Percentiles rank a stretch among this genome's conserved stretches.
Conservation (phyloP, 2,329 filamentous ascomycete species). For the Fusarium papillatum region DNA sequence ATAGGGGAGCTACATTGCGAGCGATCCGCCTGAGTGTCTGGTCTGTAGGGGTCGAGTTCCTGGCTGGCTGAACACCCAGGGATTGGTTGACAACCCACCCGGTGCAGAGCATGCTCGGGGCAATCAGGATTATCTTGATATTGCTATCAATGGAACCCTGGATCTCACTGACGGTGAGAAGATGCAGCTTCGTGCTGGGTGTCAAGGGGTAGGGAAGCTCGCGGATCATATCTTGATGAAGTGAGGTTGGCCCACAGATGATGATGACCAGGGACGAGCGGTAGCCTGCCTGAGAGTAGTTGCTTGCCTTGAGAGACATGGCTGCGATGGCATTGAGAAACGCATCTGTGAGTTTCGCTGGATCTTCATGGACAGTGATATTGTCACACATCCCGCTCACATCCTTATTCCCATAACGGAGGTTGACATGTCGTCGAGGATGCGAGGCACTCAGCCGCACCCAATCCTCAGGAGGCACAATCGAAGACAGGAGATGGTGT, state of each 20-base stretch:
- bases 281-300: not conserved
- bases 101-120: slow-evolving; percentile 8
- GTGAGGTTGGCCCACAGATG: slow-evolving; percentile 10
- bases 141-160: not conserved
- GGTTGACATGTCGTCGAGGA: not conserved
- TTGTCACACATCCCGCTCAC: not conserved
- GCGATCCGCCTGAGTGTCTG: not conserved
- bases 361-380: not conserved
- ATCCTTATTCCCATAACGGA: slow-evolving; percentile 1
- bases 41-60: not conserved
- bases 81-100: slow-evolving; percentile 6
- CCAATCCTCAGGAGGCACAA: not conserved
- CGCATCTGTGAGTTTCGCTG: not conserved
- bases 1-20: not conserved
- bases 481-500: not conserved
- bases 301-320: not conserved
- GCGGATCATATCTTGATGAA: slow-evolving; percentile 7
- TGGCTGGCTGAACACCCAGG: not conserved
- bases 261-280: slow-evolving; percentile 5
- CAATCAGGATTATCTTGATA: not conserved
- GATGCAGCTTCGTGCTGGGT: not conserved
- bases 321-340: not conserved
- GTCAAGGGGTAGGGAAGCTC: slow-evolving; percentile 5
- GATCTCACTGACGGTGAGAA: slow-evolving; percentile 1
- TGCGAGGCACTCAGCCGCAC: slow-evolving; percentile 8